Base-by-base conservation (phyloP, 2,329 filamentous ascomycete species). In the Colletotrichum acutatum region DNA sequence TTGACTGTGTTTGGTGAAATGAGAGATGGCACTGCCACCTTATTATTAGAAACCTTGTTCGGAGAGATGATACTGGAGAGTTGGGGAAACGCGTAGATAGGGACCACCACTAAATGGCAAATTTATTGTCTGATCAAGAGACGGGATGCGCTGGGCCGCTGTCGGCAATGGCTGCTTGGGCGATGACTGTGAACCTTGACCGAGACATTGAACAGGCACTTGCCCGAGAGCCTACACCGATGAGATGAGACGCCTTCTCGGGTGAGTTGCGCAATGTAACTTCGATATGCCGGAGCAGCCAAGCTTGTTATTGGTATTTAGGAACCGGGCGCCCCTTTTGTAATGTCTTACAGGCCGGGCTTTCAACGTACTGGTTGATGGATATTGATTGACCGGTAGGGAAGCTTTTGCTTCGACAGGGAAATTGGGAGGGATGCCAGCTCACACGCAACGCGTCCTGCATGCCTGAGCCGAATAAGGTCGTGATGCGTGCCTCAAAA, bases 301-400 rank as follows among this genome's bases (percentile, higher is more conserved):
- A 53, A 68, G 62, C 62, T 49, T 56, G 32, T 49, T 30, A 32
- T 37, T 67, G 56, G 24, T 34, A 16, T 59, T 59, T 32, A 30
- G 30, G 56, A 42, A 4, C n/a, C 59, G 37, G 16, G 28, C 26
- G 26, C 11, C 24, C 49, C 11, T 30, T n/a, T 34, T 68, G 64
- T 49, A 71, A 68, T 71, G 68, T 61, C 67, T 14, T 19, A 71
- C 49, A 61, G 32, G 49, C 32, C 16, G 54, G 67, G 28, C 52
- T 56, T 57, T 22, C 34, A 6, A 26, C 19, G 28, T 30, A 16
- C 14, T 19, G n/a, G 32, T 46, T 24, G 16, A 32, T 9, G 63
- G 37, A 14, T 11, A 42, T 6, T 22, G n/a, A 52, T 42, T 26
- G 37, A 68, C 42, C 30, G 9, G 19, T 37, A 5, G 28, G n/a